A percentile compares a stretch with the other conserved stretches of the same genome.
These are phyloP conservation scores for Colletotrichum sp. DNA, from an alignment of 2,329 filamentous ascomycete species.

Conservation along the genomic window DNA sequence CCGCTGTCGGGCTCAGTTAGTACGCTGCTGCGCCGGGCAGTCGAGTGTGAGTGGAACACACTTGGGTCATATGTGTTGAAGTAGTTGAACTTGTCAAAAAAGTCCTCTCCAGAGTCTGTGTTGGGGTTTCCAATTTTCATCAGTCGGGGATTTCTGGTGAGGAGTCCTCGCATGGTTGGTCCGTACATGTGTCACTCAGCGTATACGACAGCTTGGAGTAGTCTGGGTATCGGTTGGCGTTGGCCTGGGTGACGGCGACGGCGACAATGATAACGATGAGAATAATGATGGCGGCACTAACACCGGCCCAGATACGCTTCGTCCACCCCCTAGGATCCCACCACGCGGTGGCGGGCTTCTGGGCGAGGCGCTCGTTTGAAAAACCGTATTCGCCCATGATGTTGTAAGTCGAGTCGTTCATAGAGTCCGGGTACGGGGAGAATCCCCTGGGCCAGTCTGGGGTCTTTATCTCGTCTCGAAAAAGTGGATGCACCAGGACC, in stretches of 20 bases:
- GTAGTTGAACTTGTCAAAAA: slow-evolving; percentile 63
- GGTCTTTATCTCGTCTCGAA: slow-evolving; percentile 20
- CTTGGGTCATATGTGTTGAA: slow-evolving; percentile 55
- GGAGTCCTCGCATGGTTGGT: neutral
- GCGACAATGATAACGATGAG: slow-evolving; percentile 54
- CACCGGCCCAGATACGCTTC: slow-evolving; percentile 53
- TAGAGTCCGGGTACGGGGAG: slow-evolving; percentile 7
- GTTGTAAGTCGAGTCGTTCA: slow-evolving; percentile 8
- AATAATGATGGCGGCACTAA: slow-evolving; percentile 45
- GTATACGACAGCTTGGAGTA: slow-evolving; percentile 53
- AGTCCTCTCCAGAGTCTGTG: slow-evolving; percentile 51
- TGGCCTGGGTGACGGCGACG: slow-evolving; percentile 45
- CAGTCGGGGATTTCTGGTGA: slow-evolving; percentile 1
- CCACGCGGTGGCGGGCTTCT: neutral
- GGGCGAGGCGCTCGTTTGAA: neutral
- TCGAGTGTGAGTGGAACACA: slow-evolving; percentile 27
- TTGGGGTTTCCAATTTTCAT: neutral
- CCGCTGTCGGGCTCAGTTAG: slow-evolving; percentile 30
- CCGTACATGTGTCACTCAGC: slow-evolving; percentile 55
- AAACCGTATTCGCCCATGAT: slow-evolving; percentile 11
- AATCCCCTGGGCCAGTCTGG: slow-evolving; percentile 13
- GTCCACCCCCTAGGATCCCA: slow-evolving; percentile 60
- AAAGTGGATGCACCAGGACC: slow-evolving; percentile 17
- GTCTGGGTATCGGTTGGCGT: slow-evolving; percentile 51
- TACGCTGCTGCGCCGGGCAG: neutral